phyloP scores from a whole-genome alignment of 371 early-diverging fungal genomes.

The Mortierella sp. region DNA sequence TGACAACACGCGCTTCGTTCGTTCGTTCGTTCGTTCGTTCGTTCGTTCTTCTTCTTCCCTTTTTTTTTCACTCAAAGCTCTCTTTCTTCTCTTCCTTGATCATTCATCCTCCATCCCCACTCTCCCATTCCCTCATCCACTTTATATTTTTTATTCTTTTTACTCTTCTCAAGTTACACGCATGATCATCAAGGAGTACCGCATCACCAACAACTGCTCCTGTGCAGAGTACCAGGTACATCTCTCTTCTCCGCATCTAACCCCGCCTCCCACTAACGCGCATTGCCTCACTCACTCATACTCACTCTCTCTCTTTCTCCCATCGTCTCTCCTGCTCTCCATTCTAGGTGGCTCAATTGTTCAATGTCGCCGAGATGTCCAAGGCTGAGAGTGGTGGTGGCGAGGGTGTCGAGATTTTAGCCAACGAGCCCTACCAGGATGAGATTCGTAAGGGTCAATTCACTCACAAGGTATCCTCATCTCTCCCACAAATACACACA shows the following conservation, averaged over 20 bases:
- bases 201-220: conserved; percentile 77
- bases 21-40: too few relatives aligned
- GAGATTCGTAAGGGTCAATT: conserved; percentile 78
- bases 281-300: not conserved
- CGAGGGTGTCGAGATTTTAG: conserved; percentile 78
- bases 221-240: conserved; percentile 73
- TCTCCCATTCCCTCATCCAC: not conserved
- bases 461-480: conserved; percentile 71
- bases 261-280: not conserved
- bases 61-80: too few relatives aligned
- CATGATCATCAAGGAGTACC: conserved; percentile 77
- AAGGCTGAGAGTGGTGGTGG: conserved; percentile 80
- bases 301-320: not conserved
- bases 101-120: not conserved
- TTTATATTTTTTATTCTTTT: not conserved
- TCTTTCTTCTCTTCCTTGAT: conserved; percentile 1
- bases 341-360: conserved; percentile 70
- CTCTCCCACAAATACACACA: too few relatives aligned
- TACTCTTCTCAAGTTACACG: conserved; percentile 10
- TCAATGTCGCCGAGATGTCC: conserved; percentile 78
- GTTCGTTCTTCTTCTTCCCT: not conserved
- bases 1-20: not conserved
- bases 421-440: conserved; percentile 78
- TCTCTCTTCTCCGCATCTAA: not conserved
- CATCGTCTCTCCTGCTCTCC: not conserved